phyloP scores from a whole-genome alignment of 345 rosid species.

The Toxicodendron radicans region DNA sequence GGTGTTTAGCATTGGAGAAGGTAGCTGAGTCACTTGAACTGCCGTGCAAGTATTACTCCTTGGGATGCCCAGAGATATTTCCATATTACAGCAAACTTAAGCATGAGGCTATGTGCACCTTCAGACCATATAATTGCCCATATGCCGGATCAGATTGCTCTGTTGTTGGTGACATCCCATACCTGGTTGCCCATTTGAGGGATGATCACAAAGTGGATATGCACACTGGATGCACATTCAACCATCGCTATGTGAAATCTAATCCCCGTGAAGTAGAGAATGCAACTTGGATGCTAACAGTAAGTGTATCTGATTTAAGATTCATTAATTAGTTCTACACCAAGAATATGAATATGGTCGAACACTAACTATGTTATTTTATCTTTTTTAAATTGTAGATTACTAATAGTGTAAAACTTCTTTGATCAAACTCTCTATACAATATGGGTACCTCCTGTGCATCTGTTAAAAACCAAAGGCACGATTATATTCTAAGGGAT shows the following conservation, averaged over 20 bases:
- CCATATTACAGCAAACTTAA: constrained; percentile 80
- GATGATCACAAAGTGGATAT: constrained; percentile 87
- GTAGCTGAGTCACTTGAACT: constrained; percentile 81
- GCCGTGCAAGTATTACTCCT: constrained; percentile 68
- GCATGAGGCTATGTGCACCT: constrained; percentile 69
- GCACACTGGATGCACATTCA: constrained; percentile 75
- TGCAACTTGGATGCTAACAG: constrained; percentile 68
- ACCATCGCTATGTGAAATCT: constrained; percentile 80
- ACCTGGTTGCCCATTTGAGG: constrained; percentile 68
- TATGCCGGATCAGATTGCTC: constrained; percentile 80
- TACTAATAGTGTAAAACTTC: not conserved
- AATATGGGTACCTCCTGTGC: no score
- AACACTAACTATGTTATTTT: not conserved
- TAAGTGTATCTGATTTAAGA: constrained; percentile 9
- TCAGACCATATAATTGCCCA: constrained; percentile 75
- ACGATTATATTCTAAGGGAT: not conserved
- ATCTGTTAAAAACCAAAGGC: not conserved
- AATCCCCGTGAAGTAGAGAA: constrained; percentile 85
- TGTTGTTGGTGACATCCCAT: constrained; percentile 65
- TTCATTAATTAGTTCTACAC: not conserved
- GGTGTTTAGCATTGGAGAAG: constrained; percentile 80
- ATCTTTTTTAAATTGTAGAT: not conserved
- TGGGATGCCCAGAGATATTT: constrained; percentile 80
- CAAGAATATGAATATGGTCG: not conserved
- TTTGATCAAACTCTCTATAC: no score